Base-by-base conservation (phyloP, 108 stramenopile species). In the Schizochytrium sp. region DNA sequence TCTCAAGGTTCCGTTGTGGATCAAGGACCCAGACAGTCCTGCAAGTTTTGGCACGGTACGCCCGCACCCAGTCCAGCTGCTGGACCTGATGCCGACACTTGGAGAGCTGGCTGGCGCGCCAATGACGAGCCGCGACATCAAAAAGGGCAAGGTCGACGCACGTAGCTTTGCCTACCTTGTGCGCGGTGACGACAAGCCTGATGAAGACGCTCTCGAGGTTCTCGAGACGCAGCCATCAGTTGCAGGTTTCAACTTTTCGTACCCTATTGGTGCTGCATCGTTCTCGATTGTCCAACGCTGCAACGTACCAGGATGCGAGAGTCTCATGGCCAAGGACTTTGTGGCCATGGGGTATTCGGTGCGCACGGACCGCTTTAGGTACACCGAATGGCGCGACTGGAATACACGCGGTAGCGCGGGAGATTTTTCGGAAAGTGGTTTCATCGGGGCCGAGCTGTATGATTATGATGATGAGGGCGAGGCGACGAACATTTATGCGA, bases 371-470 rank as follows among this genome's bases (percentile, higher is more conserved):
- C n/a, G 25, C 76, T 53, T 1, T 1, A 47, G 76, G 25, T 83
- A 28, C 76, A 53, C 51, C 19, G 76, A 83, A 45, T 83, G 76
- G 76, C 76, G 76, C 45, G 51, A 83, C 43, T 83, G 76, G 76
- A 53, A 53, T 6, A 10, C 48, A 6, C n/a, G 25, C 23, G 51
- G 45, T 4, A 47, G 18, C 6, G 12, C 12, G 10, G 76, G 45
- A 6, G 76, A 83, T 4, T 83, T 47, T 12, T 83, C 76, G 76
- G 51, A 69, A 69, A 23, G 76, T 18, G 76, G 51, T 6, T 18
- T 83, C n/a, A 83, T 83, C 51, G 76, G 76, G 6, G 76, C 76
- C 16, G 76, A 83, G 76, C 76, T 83, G 16, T 83, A 83, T 83
- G 76, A 83, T 0, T 69, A 69, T 23, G 25, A 28, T 18, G 63